A percentile compares a stretch with the other conserved stretches of the same genome.
Conservation (phyloP, 495 filamentous ascomycete genomes). For the Aspergillus carlsbadensis region DNA sequence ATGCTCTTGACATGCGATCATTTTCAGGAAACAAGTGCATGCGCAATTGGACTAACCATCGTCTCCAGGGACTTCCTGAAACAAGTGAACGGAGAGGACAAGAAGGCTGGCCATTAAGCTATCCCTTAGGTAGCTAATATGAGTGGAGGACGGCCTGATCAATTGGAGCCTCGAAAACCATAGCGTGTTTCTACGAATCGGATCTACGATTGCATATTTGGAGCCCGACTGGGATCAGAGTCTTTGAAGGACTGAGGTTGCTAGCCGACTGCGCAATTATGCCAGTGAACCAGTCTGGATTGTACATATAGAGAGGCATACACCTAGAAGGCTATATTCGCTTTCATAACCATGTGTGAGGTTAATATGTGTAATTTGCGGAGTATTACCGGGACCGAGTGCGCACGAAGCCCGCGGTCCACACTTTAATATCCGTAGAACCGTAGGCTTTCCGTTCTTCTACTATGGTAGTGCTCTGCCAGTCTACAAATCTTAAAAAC, state of each 20-base stretch:
- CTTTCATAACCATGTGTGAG: constrained; percentile 8
- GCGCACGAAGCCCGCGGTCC: too few relatives aligned
- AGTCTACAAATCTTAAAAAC: too few relatives aligned
- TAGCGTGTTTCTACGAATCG: neutral
- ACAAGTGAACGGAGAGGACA: constrained; percentile 66
- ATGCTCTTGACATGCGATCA: too few relatives aligned
- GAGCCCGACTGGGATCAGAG: constrained; percentile 8
- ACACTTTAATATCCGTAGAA: too few relatives aligned
- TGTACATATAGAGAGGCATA: constrained; percentile 50
- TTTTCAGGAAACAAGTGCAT: too few relatives aligned
- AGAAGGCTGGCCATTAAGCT: constrained; percentile 64
- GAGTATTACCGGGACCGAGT: neutral
- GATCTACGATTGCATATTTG: neutral
- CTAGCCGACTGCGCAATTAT: constrained; percentile 2
- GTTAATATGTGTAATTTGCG: neutral
- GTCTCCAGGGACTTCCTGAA: constrained; percentile 72
- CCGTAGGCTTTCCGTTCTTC: too few relatives aligned
- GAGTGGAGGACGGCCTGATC: constrained; percentile 7
- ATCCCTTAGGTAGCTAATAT: constrained; percentile 8
- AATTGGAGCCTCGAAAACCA: neutral
- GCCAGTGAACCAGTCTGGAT: constrained; percentile 20
- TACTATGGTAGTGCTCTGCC: too few relatives aligned
- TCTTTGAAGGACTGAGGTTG: constrained; percentile 7
- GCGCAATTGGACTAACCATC: constrained; percentile 4
- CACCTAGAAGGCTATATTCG: constrained; percentile 35